Evolutionary conservation across 108 stramenopile species (phyloP), one percentile per base, ranked within the genome.

Genomic region (Nitzschia palea): DNA sequence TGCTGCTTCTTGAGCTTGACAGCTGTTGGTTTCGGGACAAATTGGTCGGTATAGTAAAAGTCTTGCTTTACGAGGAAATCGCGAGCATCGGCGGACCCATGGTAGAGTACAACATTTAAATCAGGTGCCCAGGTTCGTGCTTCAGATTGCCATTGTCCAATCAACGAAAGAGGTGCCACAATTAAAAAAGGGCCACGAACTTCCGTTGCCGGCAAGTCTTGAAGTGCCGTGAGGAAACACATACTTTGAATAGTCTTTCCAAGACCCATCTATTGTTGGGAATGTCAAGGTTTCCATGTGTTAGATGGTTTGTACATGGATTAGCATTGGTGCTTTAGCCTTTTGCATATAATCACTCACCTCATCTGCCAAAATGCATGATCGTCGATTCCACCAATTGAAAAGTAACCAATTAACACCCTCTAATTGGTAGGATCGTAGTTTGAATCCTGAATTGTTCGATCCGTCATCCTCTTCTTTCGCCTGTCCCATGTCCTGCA

Each of bases 401-500:
- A 87, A 93, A 6, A 98, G 67, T 62, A 99, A 79, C 98, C 98
- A 99, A 62, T 95, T 95, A 25, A 99, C 94, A 54, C 98, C 98
- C 69, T 98, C 86, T 22, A 95, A 68, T 74, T 99, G 98, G 56
- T 99, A 99, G 42, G 82, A 77, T 48, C 98, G 84, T 14, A 99
- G 86, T 58, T 77, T 78, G 45, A 93, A 87, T 8, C 78, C 93
- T 57, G 71, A 33, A 60, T 30, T 68, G 6, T 44, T 20, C 15
- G 52, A 74, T 28, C 26, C 44, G 27, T 72, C 81, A 26, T 68
- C 70, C 2, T 78, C 79, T 17, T 70, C 79, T 23, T 79, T 57
- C 36, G 77, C 73, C 15, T 56, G 18, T 3, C 40, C 55, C 27
- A 81, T 47, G 36, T 86, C 70, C 31, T 81, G 83, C 15, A 88